Base-by-base conservation (phyloP, 306 rosid species). In the Rubus idaeus region DNA sequence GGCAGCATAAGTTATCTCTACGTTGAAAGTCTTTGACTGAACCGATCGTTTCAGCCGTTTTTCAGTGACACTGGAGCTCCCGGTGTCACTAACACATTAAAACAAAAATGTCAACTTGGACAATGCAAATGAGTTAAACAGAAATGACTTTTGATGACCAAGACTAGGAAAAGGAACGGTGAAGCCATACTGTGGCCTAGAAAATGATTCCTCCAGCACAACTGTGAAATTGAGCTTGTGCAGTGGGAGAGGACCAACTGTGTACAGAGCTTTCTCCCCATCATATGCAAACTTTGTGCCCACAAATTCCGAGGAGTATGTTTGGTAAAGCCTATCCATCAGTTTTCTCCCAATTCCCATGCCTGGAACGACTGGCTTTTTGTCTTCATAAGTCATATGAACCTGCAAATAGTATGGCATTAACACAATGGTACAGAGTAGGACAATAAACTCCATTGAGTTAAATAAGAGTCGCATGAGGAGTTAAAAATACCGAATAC, bases 311-410 rank as follows among this genome's bases (percentile, higher is more conserved):
- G 91, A 73, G 75, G 90, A 80, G 78, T 89, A 90, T 62, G 83
- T 87, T 78, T 88, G 90, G 71, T 79, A 82, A 61, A 95, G 92
- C 82, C 82, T 85, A 73, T 91, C 91, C 78, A 95, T 83, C 77
- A 95, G 40, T 77, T 89, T 92, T 89, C 97, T 85, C 79, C 96
- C 83, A 57, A 95, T 77, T 80, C 84, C 87, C 83, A 84, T 88
- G 81, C 90, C 88, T 82, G 88, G 87, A 49, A 91, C n/a, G 14
- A 63, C 82, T 20, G 46, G 81, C 57, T 70, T 87, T 42, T 82
- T 79, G 78, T 92, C 90, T 84, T 92, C 97, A 2, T 84, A 87
- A 70, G 84, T 63, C 35, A 95, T 84, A 67, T 81, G 56, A 77
- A 95, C 95, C 98, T 95, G 79, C n/a, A 84, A 87, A 7, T 44